Evolutionary conservation across 2,329 filamentous ascomycete species (phyloP).

Genomic region (Alternaria gansuensis): DNA sequence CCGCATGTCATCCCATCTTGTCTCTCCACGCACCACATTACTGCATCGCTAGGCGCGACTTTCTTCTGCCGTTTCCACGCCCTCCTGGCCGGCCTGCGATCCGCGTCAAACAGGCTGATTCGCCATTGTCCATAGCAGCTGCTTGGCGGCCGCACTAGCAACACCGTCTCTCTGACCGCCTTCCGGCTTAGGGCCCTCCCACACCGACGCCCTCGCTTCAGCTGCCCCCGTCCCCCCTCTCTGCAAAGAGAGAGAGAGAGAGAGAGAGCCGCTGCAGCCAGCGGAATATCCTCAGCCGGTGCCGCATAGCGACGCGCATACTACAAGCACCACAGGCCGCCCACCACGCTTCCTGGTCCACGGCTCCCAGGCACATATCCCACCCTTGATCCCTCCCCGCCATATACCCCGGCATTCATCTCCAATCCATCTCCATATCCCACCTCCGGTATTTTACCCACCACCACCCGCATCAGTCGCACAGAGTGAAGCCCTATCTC

Average conservation of each 20-base stretch:
- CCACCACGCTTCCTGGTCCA: conserved; percentile 18
- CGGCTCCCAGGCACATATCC: conserved; percentile 29
- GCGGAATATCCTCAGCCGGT: conserved; percentile 10
- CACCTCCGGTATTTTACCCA: conserved; percentile 36
- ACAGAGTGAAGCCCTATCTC: conserved; percentile 19
- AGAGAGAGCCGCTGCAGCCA: conserved; percentile 29
- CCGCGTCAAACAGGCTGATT: conserved; percentile 36
- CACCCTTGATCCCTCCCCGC: conserved; percentile 41
- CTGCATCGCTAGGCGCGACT: conserved; percentile 19
- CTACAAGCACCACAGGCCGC: conserved; percentile 16
- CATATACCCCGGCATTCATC: conserved; percentile 40
- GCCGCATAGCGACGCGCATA: conserved; percentile 18
- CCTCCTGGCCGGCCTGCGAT: conserved; percentile 22
- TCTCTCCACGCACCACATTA: conserved; percentile 25
- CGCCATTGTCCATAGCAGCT: conserved; percentile 34
- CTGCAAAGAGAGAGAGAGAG: conserved; percentile 7
- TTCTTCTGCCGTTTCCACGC: conserved; percentile 35
- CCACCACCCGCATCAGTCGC: conserved; percentile 36
- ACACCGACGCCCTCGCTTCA: conserved; percentile 33
- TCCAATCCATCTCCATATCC: conserved; percentile 35
- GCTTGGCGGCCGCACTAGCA: conserved; percentile 36
- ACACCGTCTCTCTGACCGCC: conserved; percentile 42
- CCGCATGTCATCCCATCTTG: conserved; percentile 34
- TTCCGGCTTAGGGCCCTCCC: conserved; percentile 33
- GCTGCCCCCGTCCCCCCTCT: conserved; percentile 22